Evolutionary conservation across 176 grass and related monocot genomes (phyloP).

Genomic region (Chrysopogon serrulatus): DNA sequence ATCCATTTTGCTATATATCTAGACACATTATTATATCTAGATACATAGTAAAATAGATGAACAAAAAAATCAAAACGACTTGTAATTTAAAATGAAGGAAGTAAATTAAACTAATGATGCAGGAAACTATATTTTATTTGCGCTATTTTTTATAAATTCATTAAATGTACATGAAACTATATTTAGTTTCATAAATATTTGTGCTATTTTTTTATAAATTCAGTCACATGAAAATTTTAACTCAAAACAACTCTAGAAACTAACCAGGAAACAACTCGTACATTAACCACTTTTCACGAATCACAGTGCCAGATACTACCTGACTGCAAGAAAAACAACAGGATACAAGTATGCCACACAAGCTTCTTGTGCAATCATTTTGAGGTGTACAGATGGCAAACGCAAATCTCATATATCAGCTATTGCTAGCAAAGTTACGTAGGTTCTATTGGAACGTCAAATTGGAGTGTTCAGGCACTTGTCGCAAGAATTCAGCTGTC

Average conservation of each 20-base stretch:
- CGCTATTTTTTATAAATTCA: no score
- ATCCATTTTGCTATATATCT: no score
- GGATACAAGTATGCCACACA: not conserved
- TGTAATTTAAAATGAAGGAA: no score
- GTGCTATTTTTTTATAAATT: not conserved
- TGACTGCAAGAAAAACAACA: not conserved
- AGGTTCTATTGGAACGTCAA: not conserved
- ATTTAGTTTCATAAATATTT: not conserved
- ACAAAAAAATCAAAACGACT: no score
- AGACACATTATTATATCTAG: no score
- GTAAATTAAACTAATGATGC: no score
- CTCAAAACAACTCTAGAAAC: not conserved
- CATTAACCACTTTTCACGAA: not conserved
- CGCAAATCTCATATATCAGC: not conserved
- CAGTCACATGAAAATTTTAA: not conserved
- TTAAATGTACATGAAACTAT: not conserved
- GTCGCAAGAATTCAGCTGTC: slow-evolving; percentile 22
- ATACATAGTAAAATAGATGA: no score
- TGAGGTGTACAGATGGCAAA: not conserved
- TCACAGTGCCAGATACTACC: not conserved
- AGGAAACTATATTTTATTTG: no score
- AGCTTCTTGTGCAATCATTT: slow-evolving; percentile 3
- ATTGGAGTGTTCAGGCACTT: not conserved
- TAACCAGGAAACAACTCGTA: not conserved
- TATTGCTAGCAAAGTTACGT: not conserved